A percentile compares a stretch with the other conserved stretches of the same genome.
These are phyloP conservation scores for Trypanosoma mega DNA, from an alignment of 208 protist genomes.

Conservation along the genomic window DNA sequence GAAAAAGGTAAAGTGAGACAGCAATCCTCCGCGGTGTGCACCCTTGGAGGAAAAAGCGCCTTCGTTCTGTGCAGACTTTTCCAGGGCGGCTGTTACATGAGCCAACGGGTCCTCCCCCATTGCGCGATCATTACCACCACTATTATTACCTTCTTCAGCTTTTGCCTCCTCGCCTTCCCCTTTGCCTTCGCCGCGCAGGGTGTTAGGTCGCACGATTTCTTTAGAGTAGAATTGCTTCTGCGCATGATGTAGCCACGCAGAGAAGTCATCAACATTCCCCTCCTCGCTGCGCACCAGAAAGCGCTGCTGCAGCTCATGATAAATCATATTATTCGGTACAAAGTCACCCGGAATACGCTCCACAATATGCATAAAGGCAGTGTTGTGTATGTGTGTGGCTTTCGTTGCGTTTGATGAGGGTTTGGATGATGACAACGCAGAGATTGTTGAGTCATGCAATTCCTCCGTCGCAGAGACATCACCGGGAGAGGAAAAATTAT, in stretches of 20 bases:
- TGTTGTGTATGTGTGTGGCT: slow-evolving; percentile 25
- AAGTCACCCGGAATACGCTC: slow-evolving; percentile 62
- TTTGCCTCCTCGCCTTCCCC: not conserved
- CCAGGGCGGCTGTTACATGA: slow-evolving; percentile 20
- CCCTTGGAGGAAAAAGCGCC: no score
- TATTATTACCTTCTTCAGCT: not conserved
- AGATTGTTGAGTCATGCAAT: not conserved
- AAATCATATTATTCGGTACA: slow-evolving; percentile 84
- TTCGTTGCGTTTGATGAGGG: no score
- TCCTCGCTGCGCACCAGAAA: slow-evolving; percentile 6
- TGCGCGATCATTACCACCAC: not conserved
- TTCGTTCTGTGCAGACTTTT: slow-evolving; percentile 30
- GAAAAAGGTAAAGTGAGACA: slow-evolving; percentile 45
- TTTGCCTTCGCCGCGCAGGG: no score
- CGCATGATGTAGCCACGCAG: slow-evolving; percentile 24
- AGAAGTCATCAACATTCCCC: slow-evolving; percentile 25
- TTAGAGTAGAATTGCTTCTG: no score
- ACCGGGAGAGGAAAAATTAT: slow-evolving; percentile 71
- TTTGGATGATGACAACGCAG: no score
- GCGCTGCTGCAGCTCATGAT: slow-evolving; percentile 62
- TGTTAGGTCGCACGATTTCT: no score
- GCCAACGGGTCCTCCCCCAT: slow-evolving; percentile 36
- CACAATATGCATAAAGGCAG: slow-evolving; percentile 73
- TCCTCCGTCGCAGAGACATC: slow-evolving; percentile 9
- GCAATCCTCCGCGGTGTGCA: not conserved